These are phyloP conservation scores for Pestalotiopsis sp. DNA, from an alignment of 2,329 filamentous ascomycete genomes.

Conservation along the genomic window DNA sequence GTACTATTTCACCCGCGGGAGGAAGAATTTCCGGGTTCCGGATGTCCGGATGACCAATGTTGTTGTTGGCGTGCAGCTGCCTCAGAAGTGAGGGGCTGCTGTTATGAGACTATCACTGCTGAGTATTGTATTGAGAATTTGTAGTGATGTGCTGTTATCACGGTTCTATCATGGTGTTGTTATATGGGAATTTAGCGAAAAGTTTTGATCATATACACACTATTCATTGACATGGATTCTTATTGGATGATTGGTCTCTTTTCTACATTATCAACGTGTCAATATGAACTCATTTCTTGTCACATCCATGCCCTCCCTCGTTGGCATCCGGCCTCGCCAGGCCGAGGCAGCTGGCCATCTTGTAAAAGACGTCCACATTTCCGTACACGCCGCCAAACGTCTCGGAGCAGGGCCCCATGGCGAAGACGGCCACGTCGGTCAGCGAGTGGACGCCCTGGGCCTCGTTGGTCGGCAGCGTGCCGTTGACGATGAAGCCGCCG, in stretches of 20 bases:
- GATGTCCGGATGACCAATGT: background rate
- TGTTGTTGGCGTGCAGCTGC: background rate
- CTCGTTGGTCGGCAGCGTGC: constrained; percentile 68
- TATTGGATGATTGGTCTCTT: too few relatives aligned
- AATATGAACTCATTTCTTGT: background rate
- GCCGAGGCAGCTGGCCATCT: constrained; percentile 71
- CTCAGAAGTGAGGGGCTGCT: background rate
- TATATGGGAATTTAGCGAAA: background rate
- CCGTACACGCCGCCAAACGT: constrained; percentile 72
- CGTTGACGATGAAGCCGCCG: constrained; percentile 74
- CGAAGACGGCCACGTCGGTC: constrained; percentile 79
- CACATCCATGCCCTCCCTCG: constrained; percentile 55
- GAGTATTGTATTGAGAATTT: background rate
- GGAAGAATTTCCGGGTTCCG: constrained; percentile 2
- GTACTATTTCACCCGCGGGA: constrained; percentile 2
- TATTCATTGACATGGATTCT: background rate
- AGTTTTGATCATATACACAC: background rate
- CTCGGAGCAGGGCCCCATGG: constrained; percentile 78
- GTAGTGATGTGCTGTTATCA: background rate
- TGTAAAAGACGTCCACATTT: constrained; percentile 76
- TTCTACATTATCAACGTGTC: too few relatives aligned
- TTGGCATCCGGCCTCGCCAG: constrained; percentile 43
- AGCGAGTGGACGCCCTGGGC: constrained; percentile 75
- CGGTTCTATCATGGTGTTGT: background rate
- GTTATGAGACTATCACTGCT: too few relatives aligned